A percentile compares a stretch with the other conserved stretches of the same genome.
Evolutionary conservation across 2,329 filamentous ascomycete species (phyloP).

Genomic region (Sporothrix protearum): DNA sequence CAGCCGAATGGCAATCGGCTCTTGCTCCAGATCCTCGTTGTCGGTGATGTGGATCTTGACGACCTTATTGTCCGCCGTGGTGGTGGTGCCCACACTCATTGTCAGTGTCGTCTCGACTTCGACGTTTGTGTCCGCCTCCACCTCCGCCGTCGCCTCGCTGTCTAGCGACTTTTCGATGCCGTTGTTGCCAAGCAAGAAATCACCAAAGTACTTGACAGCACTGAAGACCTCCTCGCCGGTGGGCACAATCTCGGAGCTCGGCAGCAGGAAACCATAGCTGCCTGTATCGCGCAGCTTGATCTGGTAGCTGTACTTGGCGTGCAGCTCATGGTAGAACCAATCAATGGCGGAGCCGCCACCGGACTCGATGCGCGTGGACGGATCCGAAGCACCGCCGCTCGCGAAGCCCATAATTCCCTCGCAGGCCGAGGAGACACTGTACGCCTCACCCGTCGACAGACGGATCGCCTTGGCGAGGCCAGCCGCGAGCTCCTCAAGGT

Average conservation of each 20-base stretch:
- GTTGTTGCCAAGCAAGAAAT: conserved; percentile 70
- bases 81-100: background rate
- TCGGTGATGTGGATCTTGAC: conserved; percentile 5
- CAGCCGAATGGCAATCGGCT: background rate
- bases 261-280: conserved; percentile 88
- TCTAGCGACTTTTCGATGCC: conserved; percentile 52
- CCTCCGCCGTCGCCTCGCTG: background rate
- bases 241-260: conserved; percentile 79
- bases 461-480: conserved; percentile 88
- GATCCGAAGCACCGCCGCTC: conserved; percentile 69
- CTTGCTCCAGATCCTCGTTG: background rate
- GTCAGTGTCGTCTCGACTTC: background rate
- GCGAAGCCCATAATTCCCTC: conserved; percentile 67
- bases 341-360: conserved; percentile 85
- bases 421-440: conserved; percentile 79
- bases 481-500: conserved; percentile 82
- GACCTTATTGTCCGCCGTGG: background rate
- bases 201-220: conserved; percentile 77
- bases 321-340: conserved; percentile 89
- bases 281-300: conserved; percentile 91
- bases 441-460: conserved; percentile 69
- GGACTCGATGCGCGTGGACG: conserved; percentile 56
- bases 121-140: background rate
- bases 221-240: conserved; percentile 84
- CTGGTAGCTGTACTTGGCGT: conserved; percentile 83